Conservation (phyloP, 2,329 filamentous ascomycete genomes). For the Mariannaea sp. region DNA sequence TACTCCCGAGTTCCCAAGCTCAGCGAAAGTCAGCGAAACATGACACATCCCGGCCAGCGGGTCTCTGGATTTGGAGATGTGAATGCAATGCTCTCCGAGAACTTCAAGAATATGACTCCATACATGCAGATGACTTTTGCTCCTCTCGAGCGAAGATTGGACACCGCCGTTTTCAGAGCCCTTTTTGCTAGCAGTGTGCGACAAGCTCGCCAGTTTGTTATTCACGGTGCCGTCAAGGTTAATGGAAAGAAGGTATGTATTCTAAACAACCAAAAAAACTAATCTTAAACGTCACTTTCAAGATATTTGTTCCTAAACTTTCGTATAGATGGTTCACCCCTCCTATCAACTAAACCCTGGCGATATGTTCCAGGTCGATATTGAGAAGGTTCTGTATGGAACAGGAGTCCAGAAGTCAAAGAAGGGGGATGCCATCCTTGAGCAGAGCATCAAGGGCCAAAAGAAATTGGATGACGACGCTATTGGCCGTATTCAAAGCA, state of each 20-base stretch:
- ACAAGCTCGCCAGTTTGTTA: conserved; percentile 91
- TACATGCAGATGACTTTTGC: conserved; percentile 98
- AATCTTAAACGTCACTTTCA: background rate
- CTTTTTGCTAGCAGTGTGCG: conserved; percentile 92
- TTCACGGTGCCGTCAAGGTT: conserved; percentile 91
- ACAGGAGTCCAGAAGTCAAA: conserved; percentile 74
- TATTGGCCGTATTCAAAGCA: conserved; percentile 29
- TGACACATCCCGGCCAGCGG: conserved; percentile 32
- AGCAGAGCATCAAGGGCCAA: conserved; percentile 35
- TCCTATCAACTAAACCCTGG: conserved; percentile 95
- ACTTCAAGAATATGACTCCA: conserved; percentile 64
- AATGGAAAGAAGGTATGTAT: conserved; percentile 86
- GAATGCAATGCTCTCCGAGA: conserved; percentile 42
- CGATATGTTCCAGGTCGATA: conserved; percentile 96
- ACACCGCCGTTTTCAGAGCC: conserved; percentile 92
- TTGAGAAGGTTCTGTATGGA: conserved; percentile 84
- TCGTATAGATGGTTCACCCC: conserved; percentile 79
- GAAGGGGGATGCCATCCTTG: conserved; percentile 31
- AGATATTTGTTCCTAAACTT: conserved; percentile 12
- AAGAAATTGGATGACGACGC: conserved; percentile 37
- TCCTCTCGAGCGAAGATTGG: conserved; percentile 85
- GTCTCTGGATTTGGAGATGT: conserved; percentile 39
- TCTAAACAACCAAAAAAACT: background rate
- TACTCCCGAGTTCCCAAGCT: conserved; percentile 40
- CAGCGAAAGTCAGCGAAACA: conserved; percentile 22